Evolutionary conservation across 495 filamentous ascomycete species (phyloP).

Genomic region (Aspergillus taichungensis): DNA sequence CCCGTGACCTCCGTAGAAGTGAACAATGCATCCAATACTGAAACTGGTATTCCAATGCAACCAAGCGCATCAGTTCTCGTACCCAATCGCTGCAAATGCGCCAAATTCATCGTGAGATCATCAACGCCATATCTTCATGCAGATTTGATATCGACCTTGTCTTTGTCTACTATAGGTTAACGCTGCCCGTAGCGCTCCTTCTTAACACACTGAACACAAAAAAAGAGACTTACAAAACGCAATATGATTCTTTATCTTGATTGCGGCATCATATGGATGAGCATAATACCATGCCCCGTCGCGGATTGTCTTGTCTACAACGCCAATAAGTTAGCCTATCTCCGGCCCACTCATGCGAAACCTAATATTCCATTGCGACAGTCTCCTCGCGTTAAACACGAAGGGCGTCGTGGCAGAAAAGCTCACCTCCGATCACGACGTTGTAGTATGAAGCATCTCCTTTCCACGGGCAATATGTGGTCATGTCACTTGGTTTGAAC

Average conservation of each 20-base stretch:
- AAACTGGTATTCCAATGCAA: too few species aligned
- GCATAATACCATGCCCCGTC: conserved; percentile 67
- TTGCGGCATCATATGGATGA: conserved; percentile 46
- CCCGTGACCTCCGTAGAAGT: too few species aligned
- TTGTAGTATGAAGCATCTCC: conserved; percentile 62
- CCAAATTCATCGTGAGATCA: too few species aligned
- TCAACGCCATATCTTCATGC: conserved; percentile 7
- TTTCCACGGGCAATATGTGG: conserved; percentile 60
- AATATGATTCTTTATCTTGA: conserved; percentile 52
- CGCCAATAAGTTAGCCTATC: background rate
- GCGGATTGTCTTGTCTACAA: conserved; percentile 38
- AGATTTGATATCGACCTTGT: conserved; percentile 30
- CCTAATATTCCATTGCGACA: background rate
- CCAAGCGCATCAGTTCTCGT: too few species aligned
- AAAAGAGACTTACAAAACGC: conserved; percentile 51
- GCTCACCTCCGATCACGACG: conserved; percentile 46
- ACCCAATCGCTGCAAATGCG: too few species aligned
- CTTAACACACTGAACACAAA: background rate
- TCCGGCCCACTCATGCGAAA: too few species aligned
- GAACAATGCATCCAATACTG: too few species aligned
- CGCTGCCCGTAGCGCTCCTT: background rate
- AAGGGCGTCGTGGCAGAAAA: too few species aligned
- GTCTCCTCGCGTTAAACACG: background rate
- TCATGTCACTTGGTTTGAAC: conserved; percentile 40
- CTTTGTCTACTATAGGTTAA: conserved; percentile 22